Evolutionary conservation across 257 asterid genomes (phyloP).

Genomic region (Galeopsis tetrahit): DNA sequence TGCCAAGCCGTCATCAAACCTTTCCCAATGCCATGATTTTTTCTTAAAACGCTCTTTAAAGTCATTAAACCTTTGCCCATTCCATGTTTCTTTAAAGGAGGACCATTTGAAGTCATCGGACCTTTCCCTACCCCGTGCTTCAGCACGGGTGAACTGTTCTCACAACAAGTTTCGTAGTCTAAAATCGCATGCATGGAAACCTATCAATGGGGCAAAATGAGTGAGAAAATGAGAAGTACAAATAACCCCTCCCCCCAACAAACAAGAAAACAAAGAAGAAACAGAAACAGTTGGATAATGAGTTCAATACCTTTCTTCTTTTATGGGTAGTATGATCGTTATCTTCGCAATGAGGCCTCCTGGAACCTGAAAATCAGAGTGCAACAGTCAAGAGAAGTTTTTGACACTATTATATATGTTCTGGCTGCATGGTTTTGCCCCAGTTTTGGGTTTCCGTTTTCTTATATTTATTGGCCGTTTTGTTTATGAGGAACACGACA

Average conservation of each 20-base stretch:
- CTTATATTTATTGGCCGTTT: neutral
- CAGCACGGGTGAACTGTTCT: conserved; percentile 41
- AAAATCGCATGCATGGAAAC: conserved; percentile 46
- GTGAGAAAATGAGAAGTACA: conserved; percentile 20
- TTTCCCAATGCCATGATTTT: conserved; percentile 65
- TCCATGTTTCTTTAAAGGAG: conserved; percentile 53
- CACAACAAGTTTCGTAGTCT: conserved; percentile 50
- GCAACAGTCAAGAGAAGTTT: conserved; percentile 30
- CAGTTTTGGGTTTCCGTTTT: neutral
- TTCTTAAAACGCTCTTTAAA: conserved; percentile 39
- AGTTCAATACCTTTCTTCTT: conserved; percentile 72
- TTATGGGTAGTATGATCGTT: conserved; percentile 46
- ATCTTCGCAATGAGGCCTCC: conserved; percentile 53
- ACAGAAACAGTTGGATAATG: conserved; percentile 5
- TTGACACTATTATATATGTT: neutral
- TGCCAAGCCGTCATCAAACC: conserved; percentile 69
- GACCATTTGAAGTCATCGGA: conserved; percentile 48
- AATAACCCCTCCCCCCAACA: conserved; percentile 4
- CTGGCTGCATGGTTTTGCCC: conserved; percentile 20
- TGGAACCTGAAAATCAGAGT: conserved; percentile 56
- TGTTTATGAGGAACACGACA: neutral
- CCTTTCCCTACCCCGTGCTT: conserved; percentile 83
- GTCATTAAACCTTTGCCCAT: conserved; percentile 63
- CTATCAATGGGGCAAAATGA: conserved; percentile 42
- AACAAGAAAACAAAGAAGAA: neutral